Evolutionary conservation across 768 basidiomycete species (phyloP).

Genomic region (Glaciozyma antarctica): DNA sequence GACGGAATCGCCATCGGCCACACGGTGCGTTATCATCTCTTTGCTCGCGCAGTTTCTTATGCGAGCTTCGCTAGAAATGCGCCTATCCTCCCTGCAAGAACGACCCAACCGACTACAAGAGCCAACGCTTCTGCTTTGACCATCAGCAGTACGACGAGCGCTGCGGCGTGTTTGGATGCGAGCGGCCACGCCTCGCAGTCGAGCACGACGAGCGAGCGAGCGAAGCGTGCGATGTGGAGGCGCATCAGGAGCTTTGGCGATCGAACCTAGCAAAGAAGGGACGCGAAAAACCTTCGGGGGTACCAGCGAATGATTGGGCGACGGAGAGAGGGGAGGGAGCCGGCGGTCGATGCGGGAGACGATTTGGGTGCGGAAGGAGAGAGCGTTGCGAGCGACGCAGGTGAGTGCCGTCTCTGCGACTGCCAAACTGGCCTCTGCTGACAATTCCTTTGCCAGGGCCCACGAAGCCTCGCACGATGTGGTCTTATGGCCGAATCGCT

Average conservation of each 20-base stretch:
- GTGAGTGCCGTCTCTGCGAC: too few relatives aligned
- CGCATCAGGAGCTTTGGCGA: conserved; percentile 2
- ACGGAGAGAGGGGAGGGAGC: background rate
- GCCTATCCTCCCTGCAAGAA: conserved; percentile 10
- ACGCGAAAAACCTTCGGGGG: background rate
- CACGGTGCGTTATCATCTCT: background rate
- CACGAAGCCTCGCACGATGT: too few relatives aligned
- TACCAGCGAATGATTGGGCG: background rate
- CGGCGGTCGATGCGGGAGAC: background rate
- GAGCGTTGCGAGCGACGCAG: too few relatives aligned
- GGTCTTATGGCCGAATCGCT: too few relatives aligned
- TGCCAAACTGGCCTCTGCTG: too few relatives aligned
- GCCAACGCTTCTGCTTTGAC: conserved; percentile 6
- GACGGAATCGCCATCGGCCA: conserved; percentile 24
- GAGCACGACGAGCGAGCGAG: background rate
- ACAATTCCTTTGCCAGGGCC: too few relatives aligned
- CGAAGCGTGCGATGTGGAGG: conserved; percentile 8
- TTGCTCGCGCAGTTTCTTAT: background rate
- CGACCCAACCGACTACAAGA: conserved; percentile 13
- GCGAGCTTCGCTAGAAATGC: conserved; percentile 11
- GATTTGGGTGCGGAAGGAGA: background rate
- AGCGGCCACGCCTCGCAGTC: too few relatives aligned
- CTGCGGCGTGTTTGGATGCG: conserved; percentile 18
- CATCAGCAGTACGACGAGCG: background rate
- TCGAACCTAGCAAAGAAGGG: background rate